These are phyloP conservation scores for Boletus eberwhitei DNA, from an alignment of 768 basidiomycete genomes.

Conservation along the genomic window DNA sequence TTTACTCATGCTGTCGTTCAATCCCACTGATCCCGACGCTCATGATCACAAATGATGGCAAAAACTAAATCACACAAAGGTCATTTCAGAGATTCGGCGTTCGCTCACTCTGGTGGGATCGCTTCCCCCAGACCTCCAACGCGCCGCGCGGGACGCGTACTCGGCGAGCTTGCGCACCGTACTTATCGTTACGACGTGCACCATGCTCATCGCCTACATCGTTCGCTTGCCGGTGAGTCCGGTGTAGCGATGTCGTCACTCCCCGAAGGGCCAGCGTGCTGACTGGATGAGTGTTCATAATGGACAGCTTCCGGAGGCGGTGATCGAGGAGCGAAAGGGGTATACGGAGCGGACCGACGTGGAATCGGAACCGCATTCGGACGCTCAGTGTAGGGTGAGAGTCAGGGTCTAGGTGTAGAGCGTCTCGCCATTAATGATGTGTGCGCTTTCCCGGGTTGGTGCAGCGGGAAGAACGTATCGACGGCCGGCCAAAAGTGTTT, in stretches of 20 bases:
- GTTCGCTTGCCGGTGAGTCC: slow-evolving; percentile 8
- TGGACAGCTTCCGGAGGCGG: slow-evolving; percentile 3
- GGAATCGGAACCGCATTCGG: neutral
- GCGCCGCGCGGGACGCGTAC: slow-evolving; percentile 6
- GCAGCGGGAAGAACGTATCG: neutral
- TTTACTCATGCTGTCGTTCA: neutral
- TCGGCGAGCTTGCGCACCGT: slow-evolving; percentile 7
- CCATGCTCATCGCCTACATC: slow-evolving; percentile 1
- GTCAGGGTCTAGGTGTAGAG: neutral
- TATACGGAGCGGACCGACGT: neutral
- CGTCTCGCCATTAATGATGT: no score
- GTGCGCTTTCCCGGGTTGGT: no score
- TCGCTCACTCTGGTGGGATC: slow-evolving; percentile 9
- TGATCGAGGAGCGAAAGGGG: neutral
- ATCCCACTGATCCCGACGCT: neutral
- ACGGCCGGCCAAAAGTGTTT: neutral
- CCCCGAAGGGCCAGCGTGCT: neutral
- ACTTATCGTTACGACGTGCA: slow-evolving; percentile 6
- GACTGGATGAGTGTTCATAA: no score
- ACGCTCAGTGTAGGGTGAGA: neutral
- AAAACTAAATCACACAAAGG: no score
- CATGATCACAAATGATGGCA: no score
- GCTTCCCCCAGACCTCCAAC: slow-evolving; percentile 12
- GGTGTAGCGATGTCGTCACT: neutral
- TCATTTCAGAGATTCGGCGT: slow-evolving; percentile 11